Percentiles rank a stretch among this genome's conserved stretches.
Evolutionary conservation across 2,329 filamentous ascomycete species (phyloP).

Genomic region (Leptoxyphium fumago): DNA sequence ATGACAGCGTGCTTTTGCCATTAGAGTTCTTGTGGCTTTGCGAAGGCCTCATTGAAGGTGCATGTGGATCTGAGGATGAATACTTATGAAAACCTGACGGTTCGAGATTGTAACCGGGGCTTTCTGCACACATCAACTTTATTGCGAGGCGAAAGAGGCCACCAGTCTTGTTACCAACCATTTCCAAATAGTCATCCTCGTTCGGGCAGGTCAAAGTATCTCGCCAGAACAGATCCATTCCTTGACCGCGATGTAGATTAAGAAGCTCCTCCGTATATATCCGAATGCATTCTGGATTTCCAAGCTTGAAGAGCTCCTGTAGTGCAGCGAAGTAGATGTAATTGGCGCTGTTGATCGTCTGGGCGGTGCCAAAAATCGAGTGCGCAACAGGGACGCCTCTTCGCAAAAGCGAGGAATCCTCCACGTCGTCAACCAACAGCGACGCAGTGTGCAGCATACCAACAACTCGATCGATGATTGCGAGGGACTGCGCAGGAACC

Average conservation of each 20-base stretch:
- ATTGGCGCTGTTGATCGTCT: constrained; percentile 84
- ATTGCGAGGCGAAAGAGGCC: constrained; percentile 73
- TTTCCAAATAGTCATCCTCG: constrained; percentile 84
- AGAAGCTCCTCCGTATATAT: constrained; percentile 73
- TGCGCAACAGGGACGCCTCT: constrained; percentile 72
- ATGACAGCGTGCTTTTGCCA: background rate
- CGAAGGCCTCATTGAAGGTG: background rate
- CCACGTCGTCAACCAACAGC: constrained; percentile 74
- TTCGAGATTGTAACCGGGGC: constrained; percentile 19
- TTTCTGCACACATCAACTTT: constrained; percentile 76
- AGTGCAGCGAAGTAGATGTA: constrained; percentile 76
- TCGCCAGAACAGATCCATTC: constrained; percentile 84
- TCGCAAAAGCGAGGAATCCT: constrained; percentile 63
- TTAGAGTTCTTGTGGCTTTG: background rate
- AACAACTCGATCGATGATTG: constrained; percentile 63
- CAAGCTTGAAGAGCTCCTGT: constrained; percentile 56
- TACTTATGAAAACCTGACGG: constrained; percentile 22
- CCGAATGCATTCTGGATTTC: constrained; percentile 49
- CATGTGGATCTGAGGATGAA: constrained; percentile 3
- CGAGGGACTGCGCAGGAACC: constrained; percentile 54
- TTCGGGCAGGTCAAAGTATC: constrained; percentile 71
- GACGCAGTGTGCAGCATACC: constrained; percentile 79
- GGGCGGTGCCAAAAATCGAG: constrained; percentile 68
- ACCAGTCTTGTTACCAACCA: constrained; percentile 84
- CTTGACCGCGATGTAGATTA: constrained; percentile 74